These are phyloP conservation scores for Eutrema salsugineum DNA, from an alignment of 441 rosid species.

Conservation along the genomic window DNA sequence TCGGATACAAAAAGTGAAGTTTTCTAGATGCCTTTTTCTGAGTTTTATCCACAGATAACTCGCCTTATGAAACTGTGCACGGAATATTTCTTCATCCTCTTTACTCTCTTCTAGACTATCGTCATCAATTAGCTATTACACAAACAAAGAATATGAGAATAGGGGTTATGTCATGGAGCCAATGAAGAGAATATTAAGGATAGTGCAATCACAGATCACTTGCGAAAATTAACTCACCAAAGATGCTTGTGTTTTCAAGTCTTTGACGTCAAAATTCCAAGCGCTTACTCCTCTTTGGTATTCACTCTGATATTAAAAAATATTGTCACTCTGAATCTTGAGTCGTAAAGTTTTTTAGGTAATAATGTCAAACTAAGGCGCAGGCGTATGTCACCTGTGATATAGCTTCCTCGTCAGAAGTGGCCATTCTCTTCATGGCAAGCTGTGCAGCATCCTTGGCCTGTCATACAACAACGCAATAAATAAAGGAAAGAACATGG, in stretches of 20 bases:
- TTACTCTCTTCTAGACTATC: constrained; percentile 56
- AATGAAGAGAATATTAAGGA: constrained; percentile 4
- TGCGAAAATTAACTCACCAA: constrained; percentile 48
- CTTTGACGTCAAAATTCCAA: constrained; percentile 95
- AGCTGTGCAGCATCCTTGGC: constrained; percentile 95
- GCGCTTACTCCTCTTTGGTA: constrained; percentile 99
- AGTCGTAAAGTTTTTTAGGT: not conserved
- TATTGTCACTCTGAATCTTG: not conserved
- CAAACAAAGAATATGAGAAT: constrained; percentile 12
- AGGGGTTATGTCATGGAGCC: not conserved
- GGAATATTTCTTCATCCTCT: constrained; percentile 56
- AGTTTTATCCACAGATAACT: constrained; percentile 1
- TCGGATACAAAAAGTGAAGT: not conserved
- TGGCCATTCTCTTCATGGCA: constrained; percentile 88
- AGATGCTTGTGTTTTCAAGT: constrained; percentile 93
- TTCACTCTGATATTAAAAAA: constrained; percentile 62
- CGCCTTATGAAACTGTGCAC: constrained; percentile 46
- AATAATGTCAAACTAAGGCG: constrained; percentile 13
- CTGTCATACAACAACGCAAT: constrained; percentile 44
- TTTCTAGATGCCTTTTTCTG: not conserved
- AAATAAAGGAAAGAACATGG: constrained; percentile 10
- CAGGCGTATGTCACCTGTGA: constrained; percentile 64
- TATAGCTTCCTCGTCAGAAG: constrained; percentile 87
- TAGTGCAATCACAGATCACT: not conserved
- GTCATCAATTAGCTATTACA: constrained; percentile 70